Evolutionary conservation across 2,329 filamentous ascomycete species (phyloP), one percentile per base, ranked within the genome.

Genomic region (Curvularia sp.): DNA sequence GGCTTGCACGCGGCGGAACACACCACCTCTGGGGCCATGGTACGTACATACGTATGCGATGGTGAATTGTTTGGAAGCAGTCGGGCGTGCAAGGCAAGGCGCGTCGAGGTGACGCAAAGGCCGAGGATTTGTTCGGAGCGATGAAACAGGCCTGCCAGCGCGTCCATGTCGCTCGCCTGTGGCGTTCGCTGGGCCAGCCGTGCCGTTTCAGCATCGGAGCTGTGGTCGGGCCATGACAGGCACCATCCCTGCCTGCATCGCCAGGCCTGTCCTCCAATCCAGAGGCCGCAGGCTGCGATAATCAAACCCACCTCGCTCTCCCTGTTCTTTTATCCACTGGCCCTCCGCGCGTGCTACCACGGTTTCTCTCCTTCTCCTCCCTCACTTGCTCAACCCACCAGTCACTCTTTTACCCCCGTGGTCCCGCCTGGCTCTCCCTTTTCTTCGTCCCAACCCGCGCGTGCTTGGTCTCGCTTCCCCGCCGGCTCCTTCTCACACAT

Each of bases 401-500:
- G 60, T 55, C 57, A 59, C 63, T 75, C 66, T 49, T 57, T 58
- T 47, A 32, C 12, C 30, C 51, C 55, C 46, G 43, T 41, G 55
- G 30, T 70, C 69, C 60, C 60, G 56, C 61, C 65, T 58, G 58
- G 62, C 52, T 67, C 63, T 54, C 25, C 56, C 55, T 73, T 72
- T 67, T 60, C 65, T 62, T 60, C 60, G 59, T 67, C 53, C 47
- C 48, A 48, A 43, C 41, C 59, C 60, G 61, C 60, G 61, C 56
- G 61, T 63, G 59, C 67, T 57, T 61, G 58, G 57, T 51, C 55
- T 64, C 60, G 56, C 60, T 61, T 65, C 59, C 65, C 65, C 59
- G 52, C 69, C 68, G 66, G 66, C 70, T 66, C 54, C 63, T 71
- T 66, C 61, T 67, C 68, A 63, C 63, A 51, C 61, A 67, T 65